Conservation (phyloP, 441 rosid species). For the Mallotus repandus region DNA sequence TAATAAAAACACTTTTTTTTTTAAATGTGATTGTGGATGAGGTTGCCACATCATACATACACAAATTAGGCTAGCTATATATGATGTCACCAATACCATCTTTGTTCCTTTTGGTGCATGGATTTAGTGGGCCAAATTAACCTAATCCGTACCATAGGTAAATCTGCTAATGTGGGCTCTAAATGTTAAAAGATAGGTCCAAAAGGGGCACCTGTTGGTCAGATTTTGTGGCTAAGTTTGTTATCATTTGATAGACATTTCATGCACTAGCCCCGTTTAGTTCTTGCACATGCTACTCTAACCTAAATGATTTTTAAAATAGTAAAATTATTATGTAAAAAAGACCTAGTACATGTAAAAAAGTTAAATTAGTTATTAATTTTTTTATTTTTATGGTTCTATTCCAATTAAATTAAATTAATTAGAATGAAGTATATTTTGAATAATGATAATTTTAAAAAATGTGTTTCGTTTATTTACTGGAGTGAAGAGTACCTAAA, state of each 20-base stretch:
- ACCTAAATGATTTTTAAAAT: neutral
- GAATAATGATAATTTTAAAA: no score
- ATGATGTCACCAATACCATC: neutral
- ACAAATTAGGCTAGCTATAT: constrained; percentile 4
- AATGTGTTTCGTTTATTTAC: no score
- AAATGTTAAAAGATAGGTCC: constrained; percentile 4
- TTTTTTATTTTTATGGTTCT: no score
- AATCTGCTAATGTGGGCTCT: neutral
- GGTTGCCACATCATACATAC: constrained; percentile 30
- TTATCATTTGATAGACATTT: neutral
- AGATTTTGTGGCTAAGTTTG: neutral
- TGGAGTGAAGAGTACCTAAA: no score
- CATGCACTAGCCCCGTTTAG: constrained; percentile 4
- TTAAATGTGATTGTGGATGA: constrained; percentile 23
- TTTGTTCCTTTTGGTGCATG: neutral
- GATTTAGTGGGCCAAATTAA: constrained; percentile 21
- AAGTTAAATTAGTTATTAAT: no score
- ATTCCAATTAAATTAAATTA: no score
- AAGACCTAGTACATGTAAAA: rapidly evolving
- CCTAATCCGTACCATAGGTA: constrained; percentile 14
- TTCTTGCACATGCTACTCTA: neutral
- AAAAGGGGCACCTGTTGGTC: neutral
- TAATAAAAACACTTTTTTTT: no score
- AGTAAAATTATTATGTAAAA: no score
- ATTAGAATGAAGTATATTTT: no score